Evolutionary conservation across 208 protist genomes (phyloP).

Genomic region (Leishmania arabica): DNA sequence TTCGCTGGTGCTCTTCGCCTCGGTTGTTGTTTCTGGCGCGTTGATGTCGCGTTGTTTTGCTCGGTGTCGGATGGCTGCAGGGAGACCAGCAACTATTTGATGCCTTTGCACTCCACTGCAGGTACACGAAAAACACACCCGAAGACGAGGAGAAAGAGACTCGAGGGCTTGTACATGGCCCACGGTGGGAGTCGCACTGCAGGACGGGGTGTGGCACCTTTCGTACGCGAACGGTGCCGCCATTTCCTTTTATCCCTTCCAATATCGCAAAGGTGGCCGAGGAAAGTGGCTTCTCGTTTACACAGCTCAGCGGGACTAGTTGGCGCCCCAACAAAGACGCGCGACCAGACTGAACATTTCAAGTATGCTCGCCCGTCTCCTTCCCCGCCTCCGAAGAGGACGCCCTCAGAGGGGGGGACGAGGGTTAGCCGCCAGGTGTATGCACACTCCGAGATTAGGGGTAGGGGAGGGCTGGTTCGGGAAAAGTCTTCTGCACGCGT

Average conservation of each 20-base stretch:
- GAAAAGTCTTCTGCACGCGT: background rate
- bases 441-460: background rate
- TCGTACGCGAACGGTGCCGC: background rate
- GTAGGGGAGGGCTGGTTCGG: background rate
- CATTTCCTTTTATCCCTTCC: background rate
- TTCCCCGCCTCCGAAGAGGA: background rate
- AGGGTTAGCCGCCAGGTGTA: background rate
- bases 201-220: too few relatives aligned
- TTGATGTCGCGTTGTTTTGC: background rate
- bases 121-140: too few relatives aligned
- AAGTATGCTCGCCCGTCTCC: background rate
- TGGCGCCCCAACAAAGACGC: background rate
- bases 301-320: background rate
- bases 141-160: background rate
- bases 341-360: background rate
- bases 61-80: background rate
- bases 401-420: background rate
- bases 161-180: background rate
- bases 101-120: background rate
- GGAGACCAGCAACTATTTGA: background rate
- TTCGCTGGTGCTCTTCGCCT: background rate
- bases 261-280: background rate
- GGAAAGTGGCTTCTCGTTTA: background rate
- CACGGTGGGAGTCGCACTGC: background rate
- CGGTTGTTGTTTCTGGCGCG: background rate